Base-by-base conservation (phyloP, 495 filamentous ascomycete species). In the Lentithecium fluviatile region DNA sequence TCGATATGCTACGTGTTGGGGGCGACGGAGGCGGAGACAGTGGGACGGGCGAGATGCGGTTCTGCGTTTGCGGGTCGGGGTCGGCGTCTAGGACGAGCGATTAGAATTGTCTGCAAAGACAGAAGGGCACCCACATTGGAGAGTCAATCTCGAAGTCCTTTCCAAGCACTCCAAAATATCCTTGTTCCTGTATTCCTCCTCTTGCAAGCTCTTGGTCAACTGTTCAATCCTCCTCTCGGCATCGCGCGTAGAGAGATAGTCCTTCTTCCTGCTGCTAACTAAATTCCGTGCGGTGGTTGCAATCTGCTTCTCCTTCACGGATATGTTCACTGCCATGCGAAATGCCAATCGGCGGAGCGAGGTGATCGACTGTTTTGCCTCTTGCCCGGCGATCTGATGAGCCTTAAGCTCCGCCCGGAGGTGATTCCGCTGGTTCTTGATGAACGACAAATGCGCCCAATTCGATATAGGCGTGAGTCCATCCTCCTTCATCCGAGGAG, bases 241-340 rank as follows among this genome's bases (percentile, higher is more conserved):
- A 24, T 56, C 53, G 1, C 61, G 57, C 7, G 40, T 45, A 12
- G 57, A 21, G 0, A 59, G 10, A 46, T 69, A 69, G 15, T 59
- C 49, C 8, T 50, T 60, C 46, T 62, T 69, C 38, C 66, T 52
- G 43, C 56, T 58, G 8, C 21, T 24, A 0, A 58, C 58, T 34
- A 69, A 45, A 15, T 50, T 58, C 21, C 51, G 48, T 12, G 66
- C 56, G 0, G 61, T 36, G 13, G 23, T 58, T 13, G 61, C 66
- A 25, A 69, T 58, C 5, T 62, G 62, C 17, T 58, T 65, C 26
- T 69, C 66, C 42, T 69, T 69, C 7, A 69, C 57, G 13, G 62
- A 62, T 2, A 69, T 69, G 46, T 69, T 69, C 26, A 65, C 62
- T 17, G 66, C 66, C n/a, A 69, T 46, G 21, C 66, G 66, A 29